Conservation (phyloP, 495 filamentous ascomycete species). For the Glonium stellatum region DNA sequence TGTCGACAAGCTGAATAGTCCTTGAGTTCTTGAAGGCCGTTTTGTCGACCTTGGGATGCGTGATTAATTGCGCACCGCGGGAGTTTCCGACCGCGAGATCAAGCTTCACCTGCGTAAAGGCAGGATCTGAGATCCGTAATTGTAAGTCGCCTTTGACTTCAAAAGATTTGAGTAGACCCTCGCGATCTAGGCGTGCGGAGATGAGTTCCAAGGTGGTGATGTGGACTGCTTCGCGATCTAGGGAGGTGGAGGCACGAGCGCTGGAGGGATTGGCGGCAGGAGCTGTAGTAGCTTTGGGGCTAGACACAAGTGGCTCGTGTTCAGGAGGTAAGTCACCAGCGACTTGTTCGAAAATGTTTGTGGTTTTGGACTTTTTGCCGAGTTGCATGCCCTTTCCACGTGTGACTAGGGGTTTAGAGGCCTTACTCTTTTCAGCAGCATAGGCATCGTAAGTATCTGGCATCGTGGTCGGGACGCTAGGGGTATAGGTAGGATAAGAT, state of each 20-base stretch:
- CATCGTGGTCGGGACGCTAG: slow-evolving; percentile 63
- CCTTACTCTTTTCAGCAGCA: slow-evolving; percentile 93
- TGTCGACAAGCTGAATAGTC: slow-evolving; percentile 77
- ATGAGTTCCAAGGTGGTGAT: slow-evolving; percentile 82
- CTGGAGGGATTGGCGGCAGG: slow-evolving; percentile 36
- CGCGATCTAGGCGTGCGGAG: slow-evolving; percentile 75
- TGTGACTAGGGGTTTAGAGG: slow-evolving; percentile 54
- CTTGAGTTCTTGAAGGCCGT: slow-evolving; percentile 69
- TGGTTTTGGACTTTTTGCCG: slow-evolving; percentile 94
- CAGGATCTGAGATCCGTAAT: slow-evolving; percentile 77
- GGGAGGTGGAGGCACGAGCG: slow-evolving; percentile 41
- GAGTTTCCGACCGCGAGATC: slow-evolving; percentile 65
- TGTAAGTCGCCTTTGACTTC: slow-evolving; percentile 86
- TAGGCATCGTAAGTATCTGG: slow-evolving; percentile 86
- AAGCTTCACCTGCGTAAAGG: slow-evolving; percentile 82
- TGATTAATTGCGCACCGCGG: slow-evolving; percentile 78
- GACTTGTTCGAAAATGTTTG: slow-evolving; percentile 94
- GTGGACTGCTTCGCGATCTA: slow-evolving; percentile 74
- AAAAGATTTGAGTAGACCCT: slow-evolving; percentile 75
- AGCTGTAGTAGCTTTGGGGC: slow-evolving; percentile 47
- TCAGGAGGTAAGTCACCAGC: slow-evolving; percentile 78
- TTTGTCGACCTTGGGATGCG: slow-evolving; percentile 93
- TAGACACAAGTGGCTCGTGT: slow-evolving; percentile 67
- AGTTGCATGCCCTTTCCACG: slow-evolving; percentile 98
- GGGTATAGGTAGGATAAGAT: slow-evolving; percentile 81